Evolutionary conservation across 108 stramenopile species (phyloP).

Genomic region (Cyclotella choctawhatcheeana): DNA sequence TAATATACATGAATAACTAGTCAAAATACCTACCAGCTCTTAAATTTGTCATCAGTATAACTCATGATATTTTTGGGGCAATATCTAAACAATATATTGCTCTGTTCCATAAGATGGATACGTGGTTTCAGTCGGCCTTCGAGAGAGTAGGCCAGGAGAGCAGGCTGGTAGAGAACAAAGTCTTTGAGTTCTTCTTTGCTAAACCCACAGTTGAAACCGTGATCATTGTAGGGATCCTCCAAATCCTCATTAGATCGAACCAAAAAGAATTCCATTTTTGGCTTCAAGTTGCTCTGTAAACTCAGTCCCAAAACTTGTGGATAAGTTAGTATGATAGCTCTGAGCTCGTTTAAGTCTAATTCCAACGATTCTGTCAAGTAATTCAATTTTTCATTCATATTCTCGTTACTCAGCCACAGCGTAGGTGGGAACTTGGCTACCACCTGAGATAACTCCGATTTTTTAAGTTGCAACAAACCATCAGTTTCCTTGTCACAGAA

Average conservation of each 20-base stretch:
- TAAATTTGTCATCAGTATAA: conserved; percentile 53
- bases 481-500: neutral
- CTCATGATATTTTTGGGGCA: conserved; percentile 54
- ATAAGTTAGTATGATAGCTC: conserved; percentile 42
- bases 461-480: conserved; percentile 20
- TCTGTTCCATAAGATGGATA: conserved; percentile 30
- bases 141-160: conserved; percentile 53
- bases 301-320: conserved; percentile 57
- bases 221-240: neutral
- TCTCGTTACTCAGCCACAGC: conserved; percentile 47
- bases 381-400: conserved; percentile 41
- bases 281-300: conserved; percentile 39
- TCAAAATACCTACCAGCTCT: conserved; percentile 35
- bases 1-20: neutral
- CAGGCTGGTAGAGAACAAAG: conserved; percentile 58
- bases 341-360: conserved; percentile 25
- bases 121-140: conserved; percentile 46
- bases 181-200: conserved; percentile 45
- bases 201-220: conserved; percentile 23
- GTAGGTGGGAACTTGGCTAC: conserved; percentile 51
- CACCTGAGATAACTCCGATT: conserved; percentile 46
- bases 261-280: conserved; percentile 51
- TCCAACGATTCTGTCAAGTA: conserved; percentile 37
- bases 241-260: conserved; percentile 2
- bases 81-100: conserved; percentile 43